Conservation (phyloP, 2,329 filamentous ascomycete species). For the Arthrobotrys pseudoclavata region DNA sequence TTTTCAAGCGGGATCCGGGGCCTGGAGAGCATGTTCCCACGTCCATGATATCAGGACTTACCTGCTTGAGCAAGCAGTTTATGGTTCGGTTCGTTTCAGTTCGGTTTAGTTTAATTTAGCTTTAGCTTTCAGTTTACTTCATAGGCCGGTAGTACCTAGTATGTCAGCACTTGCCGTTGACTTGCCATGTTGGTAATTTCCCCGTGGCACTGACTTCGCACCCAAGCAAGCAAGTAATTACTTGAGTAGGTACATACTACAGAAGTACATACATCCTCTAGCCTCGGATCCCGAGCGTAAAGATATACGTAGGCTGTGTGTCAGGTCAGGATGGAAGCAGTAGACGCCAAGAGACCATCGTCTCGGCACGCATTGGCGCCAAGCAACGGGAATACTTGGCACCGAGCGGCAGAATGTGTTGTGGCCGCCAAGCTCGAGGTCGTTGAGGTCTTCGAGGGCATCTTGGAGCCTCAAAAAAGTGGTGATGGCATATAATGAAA, state of each 20-base stretch:
- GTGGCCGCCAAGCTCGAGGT: conserved; percentile 44
- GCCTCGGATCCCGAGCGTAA: no score
- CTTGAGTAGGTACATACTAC: not conserved
- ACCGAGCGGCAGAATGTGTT: conserved; percentile 36
- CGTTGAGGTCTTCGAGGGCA: conserved; percentile 4
- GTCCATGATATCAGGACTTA: not conserved
- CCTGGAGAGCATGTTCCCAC: conserved; percentile 70
- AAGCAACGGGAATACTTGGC: conserved; percentile 12
- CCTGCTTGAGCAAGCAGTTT: not conserved
- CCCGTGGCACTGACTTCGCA: no score
- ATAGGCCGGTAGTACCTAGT: no score
- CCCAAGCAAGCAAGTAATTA: not conserved
- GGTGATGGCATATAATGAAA: conserved; percentile 4
- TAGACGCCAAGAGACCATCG: not conserved
- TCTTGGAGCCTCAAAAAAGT: conserved; percentile 48
- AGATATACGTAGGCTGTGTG: not conserved
- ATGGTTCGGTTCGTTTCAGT: no score
- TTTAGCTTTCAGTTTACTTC: no score
- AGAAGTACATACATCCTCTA: no score
- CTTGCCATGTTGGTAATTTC: no score
- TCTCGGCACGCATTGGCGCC: conserved; percentile 21
- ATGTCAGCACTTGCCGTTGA: no score
- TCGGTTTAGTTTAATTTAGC: no score
- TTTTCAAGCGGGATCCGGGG: conserved; percentile 78
- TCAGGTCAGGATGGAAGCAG: not conserved